Percentiles rank a stretch among this genome's conserved stretches.
phyloP scores from a whole-genome alignment of 2,329 filamentous ascomycete species.

The Xylariaceae sp. region DNA sequence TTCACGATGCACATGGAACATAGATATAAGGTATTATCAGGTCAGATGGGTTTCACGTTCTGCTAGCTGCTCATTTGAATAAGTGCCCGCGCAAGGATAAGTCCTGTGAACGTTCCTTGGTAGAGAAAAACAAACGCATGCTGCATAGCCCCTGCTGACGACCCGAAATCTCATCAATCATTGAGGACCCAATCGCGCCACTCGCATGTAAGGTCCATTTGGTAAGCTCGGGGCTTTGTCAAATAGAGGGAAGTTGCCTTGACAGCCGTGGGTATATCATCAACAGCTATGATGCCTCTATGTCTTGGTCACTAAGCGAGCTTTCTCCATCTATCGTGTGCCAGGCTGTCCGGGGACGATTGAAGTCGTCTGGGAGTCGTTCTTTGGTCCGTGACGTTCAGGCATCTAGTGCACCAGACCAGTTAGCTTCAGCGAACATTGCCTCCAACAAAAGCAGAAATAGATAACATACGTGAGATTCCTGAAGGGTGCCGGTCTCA shows the following conservation, averaged over 20 bases:
- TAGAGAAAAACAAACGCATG: conserved; percentile 1
- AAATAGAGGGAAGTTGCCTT: too few species aligned
- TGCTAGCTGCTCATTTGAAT: conserved; percentile 3
- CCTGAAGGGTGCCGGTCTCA: conserved; percentile 69
- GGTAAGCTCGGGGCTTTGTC: too few species aligned
- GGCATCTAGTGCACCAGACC: conserved; percentile 40
- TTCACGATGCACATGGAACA: too few species aligned
- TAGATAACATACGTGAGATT: conserved; percentile 45
- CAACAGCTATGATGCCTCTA: too few species aligned
- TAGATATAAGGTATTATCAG: background rate
- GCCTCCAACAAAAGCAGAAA: background rate
- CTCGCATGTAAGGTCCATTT: too few species aligned
- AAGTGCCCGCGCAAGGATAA: background rate
- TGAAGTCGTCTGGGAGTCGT: conserved; percentile 47
- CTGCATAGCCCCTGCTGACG: background rate
- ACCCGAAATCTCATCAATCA: too few species aligned
- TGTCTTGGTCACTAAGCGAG: background rate
- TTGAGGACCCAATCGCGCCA: too few species aligned
- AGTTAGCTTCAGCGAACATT: background rate
- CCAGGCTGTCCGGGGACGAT: conserved; percentile 42
- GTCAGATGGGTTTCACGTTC: conserved; percentile 1
- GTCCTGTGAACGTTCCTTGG: background rate
- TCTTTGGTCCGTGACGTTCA: conserved; percentile 51
- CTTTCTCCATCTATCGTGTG: conserved; percentile 14
- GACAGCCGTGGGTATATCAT: too few species aligned